Evolutionary conservation across 2,329 filamentous ascomycete species (phyloP).

Genomic region (Pestalotiopsis sp.): DNA sequence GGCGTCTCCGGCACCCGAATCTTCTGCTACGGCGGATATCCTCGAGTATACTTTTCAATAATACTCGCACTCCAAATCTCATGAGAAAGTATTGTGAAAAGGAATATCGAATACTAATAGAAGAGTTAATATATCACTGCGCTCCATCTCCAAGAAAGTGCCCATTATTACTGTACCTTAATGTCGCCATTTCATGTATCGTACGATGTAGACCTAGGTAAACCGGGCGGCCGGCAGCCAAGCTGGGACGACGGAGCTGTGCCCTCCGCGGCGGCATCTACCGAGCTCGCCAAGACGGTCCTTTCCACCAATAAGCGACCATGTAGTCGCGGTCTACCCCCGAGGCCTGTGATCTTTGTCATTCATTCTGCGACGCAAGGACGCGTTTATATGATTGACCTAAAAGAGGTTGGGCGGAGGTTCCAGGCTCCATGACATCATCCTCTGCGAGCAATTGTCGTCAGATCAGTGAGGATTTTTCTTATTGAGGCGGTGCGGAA

Average conservation of each 20-base stretch:
- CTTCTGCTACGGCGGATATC: neutral
- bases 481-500: neutral
- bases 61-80: too few relatives aligned
- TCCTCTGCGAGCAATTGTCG: too few relatives aligned
- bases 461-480: neutral
- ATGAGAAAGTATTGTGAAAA: too few relatives aligned
- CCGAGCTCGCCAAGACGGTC: neutral
- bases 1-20: neutral
- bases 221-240: neutral
- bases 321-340: neutral
- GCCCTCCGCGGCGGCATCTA: neutral
- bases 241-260: neutral
- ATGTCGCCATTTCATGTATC: neutral
- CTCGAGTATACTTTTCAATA: neutral
- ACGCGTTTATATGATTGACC: neutral
- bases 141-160: too few relatives aligned
- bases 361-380: neutral
- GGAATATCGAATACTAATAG: neutral
- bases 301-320: slow-evolving; percentile 5
- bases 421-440: neutral
- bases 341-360: neutral
- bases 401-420: neutral
- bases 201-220: neutral
- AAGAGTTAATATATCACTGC: neutral
- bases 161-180: neutral